Evolutionary conservation across 495 filamentous ascomycete genomes (phyloP).

Genomic region (Podospora anserina): DNA sequence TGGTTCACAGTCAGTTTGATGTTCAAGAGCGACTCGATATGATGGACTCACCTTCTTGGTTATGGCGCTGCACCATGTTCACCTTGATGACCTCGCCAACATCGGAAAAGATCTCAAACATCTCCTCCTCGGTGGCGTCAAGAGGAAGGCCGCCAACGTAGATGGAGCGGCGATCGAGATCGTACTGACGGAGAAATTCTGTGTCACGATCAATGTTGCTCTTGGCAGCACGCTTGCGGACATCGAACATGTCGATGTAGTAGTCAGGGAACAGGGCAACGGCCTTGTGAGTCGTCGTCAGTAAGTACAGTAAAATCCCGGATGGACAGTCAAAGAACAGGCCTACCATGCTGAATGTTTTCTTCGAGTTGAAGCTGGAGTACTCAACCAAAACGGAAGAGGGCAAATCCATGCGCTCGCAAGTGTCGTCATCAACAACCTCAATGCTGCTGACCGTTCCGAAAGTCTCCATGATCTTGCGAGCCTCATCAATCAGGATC

Average conservation of each 20-base stretch:
- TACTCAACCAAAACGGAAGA: conserved; percentile 53
- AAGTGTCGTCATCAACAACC: conserved; percentile 24
- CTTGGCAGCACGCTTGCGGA: conserved; percentile 26
- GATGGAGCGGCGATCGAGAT: conserved; percentile 48
- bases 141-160: conserved; percentile 51
- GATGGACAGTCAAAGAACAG: background rate
- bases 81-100: conserved; percentile 44
- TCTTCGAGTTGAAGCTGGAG: conserved; percentile 38
- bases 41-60: conserved; percentile 32
- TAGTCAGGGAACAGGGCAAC: conserved; percentile 29
- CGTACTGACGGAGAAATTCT: conserved; percentile 41
- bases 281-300: conserved; percentile 39
- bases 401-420: conserved; percentile 33
- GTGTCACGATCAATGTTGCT: conserved; percentile 28
- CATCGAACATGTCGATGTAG: conserved; percentile 35
- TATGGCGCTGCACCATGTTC: conserved; percentile 35
- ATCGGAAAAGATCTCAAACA: conserved; percentile 37
- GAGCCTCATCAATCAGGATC: conserved; percentile 44
- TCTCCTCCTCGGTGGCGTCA: conserved; percentile 34
- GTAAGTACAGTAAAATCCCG: background rate
- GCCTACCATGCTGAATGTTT: background rate
- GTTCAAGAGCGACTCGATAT: conserved; percentile 22
- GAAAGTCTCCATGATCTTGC: conserved; percentile 37
- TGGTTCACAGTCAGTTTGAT: background rate
- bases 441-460: conserved; percentile 40